Percentiles rank a stretch among this genome's conserved stretches.
Conservation (phyloP, 306 rosid species). For the Fragaria vesca region DNA sequence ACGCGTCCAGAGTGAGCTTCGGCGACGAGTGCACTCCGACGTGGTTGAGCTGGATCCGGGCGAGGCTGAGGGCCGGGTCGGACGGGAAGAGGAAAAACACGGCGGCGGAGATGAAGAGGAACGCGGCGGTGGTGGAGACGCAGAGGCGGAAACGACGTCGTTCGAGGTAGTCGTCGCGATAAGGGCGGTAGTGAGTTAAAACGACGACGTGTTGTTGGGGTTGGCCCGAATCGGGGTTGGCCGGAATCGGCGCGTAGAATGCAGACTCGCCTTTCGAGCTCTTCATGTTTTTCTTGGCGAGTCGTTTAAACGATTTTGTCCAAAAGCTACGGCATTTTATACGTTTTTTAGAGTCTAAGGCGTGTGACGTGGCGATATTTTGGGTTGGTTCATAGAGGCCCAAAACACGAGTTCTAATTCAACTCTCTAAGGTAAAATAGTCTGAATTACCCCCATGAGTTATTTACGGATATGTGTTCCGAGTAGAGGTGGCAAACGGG, state of each 20-base stretch:
- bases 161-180: background rate
- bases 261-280: slow-evolving; percentile 38
- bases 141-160: slow-evolving; percentile 21
- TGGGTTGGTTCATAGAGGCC: no score
- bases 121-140: slow-evolving; percentile 20
- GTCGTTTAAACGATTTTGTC: background rate
- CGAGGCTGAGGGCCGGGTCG: slow-evolving; percentile 57
- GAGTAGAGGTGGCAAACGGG: no score
- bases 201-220: slow-evolving; percentile 59
- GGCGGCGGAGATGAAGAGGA: slow-evolving; percentile 43
- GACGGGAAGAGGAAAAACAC: slow-evolving; percentile 60
- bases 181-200: slow-evolving; percentile 38
- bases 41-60: slow-evolving; percentile 52
- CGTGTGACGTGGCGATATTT: background rate
- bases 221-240: background rate
- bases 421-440: no score
- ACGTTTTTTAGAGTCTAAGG: background rate
- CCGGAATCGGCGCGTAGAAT: slow-evolving; percentile 42
- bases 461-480: no score
- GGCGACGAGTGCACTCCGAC: slow-evolving; percentile 47
- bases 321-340: background rate
- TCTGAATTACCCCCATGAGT: no score
- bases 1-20: slow-evolving; percentile 51
- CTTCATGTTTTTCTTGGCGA: slow-evolving; percentile 32
- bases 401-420: no score